Evolutionary conservation across 805 yeast species (phyloP), one percentile per base, ranked within the genome.

Genomic region (Yamadazyma ubonensis): DNA sequence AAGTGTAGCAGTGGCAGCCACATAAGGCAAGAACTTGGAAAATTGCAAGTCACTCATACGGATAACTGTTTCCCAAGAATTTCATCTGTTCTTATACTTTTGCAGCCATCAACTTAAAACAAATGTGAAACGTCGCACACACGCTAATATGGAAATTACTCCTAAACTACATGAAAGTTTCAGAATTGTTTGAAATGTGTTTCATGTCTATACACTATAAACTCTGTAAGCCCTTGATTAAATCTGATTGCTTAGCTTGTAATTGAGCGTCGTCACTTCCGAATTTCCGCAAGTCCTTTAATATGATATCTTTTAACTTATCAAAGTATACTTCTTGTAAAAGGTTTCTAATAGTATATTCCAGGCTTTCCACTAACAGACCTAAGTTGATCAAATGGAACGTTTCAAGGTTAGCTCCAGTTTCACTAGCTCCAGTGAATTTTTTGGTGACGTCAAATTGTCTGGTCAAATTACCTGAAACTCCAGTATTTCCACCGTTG

Each of bases 301-400:
- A 59, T 50, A 90, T 71, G 36, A 93, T 83, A 56, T 91, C 96
- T 55, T 86, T 81, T 14, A 96, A 86, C 68, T 91, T 91, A 53
- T 95, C 97, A 57, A 91, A 91, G 60, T 91, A 91, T 19, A 91
- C 97, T 48, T 88, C 96, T 60, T 91, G 96, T 48, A 91, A 71
- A 69, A 86, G 70, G 52, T 86, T 86, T 62, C 99, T 78, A 67
- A 91, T 70, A 58, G 84, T 87, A 45, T 83, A 80, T 65, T 91
- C 99, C 30, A 86, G 75, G 45, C 87, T 96, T 63, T 91, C 99
- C 10, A 93, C 76, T 46, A 89, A 60, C 2, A 84, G 70, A 21
- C 99, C 99, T 45, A 91, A 65, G 56, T 90, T 90, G 22, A 89
- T 80, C 36, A 91, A 75, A 58, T 93, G 97, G n/a, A 81, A 73